Evolutionary conservation across 345 rosid species (phyloP), one percentile per base, ranked within the genome.

Genomic region (Citrus sp.): DNA sequence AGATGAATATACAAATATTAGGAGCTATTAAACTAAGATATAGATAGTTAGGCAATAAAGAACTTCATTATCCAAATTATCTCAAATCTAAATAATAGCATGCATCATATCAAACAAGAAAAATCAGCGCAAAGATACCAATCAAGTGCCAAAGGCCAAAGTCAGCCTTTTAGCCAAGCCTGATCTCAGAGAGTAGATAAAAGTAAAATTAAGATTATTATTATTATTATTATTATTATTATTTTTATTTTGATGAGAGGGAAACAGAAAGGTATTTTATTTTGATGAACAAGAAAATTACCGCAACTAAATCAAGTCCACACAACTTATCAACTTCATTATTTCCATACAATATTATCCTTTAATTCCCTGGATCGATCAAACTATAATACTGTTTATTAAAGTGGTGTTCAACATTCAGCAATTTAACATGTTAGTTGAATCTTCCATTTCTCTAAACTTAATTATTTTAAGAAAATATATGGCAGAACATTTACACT

Each of bases 1-100:
- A 2, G 12, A 78, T 46, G 76, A 77, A 34, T 59, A 74, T 40
- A 35, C 54, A 72, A 74, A 67, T 58, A 42, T 77, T 40, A 77
- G 40, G 70, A 77, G 46, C 40, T 60, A 30, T 30, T 19, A 72
- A 73, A 76, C 67, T 16, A 22, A 28, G 21, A 54, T 37, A 49
- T 75, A 62, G 38, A 9, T 9, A 63, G 7, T 18, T 60, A 27
- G 21, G 67, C 27, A 60, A 16, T 25, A 60, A 25, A 46, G 9
- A 40, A 64, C 28, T 12, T 16, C 40, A 34, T 21, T 30, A 64
- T 14, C 19, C 19, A 37, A 40, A 75, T 12, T 60, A 46, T 40
- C 28, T 30, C 22, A 22, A 21, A 75, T 63, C 78, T 8, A 22
- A 75, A 42, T 40, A 9, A 63, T 38, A 75, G 12, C 70, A 63